Percentiles rank a stretch among this genome's conserved stretches.
These are phyloP conservation scores for Pseudogymnoascus sp. DNA, from an alignment of 2,329 filamentous ascomycete species.

Conservation along the genomic window DNA sequence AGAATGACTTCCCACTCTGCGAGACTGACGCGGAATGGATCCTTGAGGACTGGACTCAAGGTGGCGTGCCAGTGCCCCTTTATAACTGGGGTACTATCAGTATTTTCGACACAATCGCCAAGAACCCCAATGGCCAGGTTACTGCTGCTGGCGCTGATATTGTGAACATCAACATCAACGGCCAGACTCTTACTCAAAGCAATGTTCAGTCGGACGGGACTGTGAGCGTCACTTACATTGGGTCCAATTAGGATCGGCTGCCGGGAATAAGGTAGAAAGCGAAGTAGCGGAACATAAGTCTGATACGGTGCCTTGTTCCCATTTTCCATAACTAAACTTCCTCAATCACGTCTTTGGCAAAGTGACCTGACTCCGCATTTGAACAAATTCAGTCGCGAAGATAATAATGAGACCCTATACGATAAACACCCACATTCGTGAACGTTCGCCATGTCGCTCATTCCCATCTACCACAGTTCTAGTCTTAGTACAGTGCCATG, in stretches of 20 bases:
- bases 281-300: too few relatives aligned
- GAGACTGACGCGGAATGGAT: constrained; percentile 44
- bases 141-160: background rate
- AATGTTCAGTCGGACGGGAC: background rate
- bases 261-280: background rate
- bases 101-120: background rate
- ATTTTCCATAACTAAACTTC: too few relatives aligned
- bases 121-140: background rate
- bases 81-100: background rate
- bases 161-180: background rate
- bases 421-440: too few relatives aligned
- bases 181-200: background rate
- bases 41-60: constrained; percentile 40
- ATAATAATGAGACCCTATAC: too few relatives aligned
- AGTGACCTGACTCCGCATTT: too few relatives aligned
- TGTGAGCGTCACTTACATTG: background rate
- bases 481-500: too few relatives aligned
- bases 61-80: constrained; percentile 18
- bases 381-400: too few relatives aligned
- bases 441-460: too few relatives aligned
- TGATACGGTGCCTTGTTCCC: too few relatives aligned
- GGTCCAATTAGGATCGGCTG: background rate
- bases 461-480: too few relatives aligned
- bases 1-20: constrained; percentile 27
- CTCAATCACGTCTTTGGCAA: too few relatives aligned